Base-by-base conservation (phyloP, 768 basidiomycete genomes). In the Phanerochaete carnosa region DNA sequence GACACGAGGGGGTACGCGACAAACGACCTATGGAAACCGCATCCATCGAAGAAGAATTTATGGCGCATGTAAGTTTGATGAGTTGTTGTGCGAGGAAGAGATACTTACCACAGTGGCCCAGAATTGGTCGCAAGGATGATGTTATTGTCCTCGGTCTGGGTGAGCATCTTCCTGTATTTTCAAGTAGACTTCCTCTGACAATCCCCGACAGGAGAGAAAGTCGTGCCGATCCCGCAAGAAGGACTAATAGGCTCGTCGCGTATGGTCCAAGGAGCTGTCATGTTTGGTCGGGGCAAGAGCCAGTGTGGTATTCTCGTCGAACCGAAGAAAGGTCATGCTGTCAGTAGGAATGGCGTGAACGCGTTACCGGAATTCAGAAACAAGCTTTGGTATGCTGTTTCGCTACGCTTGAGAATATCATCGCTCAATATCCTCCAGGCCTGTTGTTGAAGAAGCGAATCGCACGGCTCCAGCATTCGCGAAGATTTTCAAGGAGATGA, bases 251-350 rank as follows among this genome's bases (percentile, higher is more conserved):
- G 29, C 33, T 60, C 67, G 29, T 70, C 74, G 62, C 25, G 35
- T 28, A 50, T 8, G 11, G 28, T 16, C 72, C 0, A 64, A 64
- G 47, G 58, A 59, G 7, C 19, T 16, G 23, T 37, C 45, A 23
- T 65, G 57, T 80, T 79, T 61, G 79, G 79, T 3, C 69, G 74
- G 7, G 77, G 75, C 2, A 69, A 68, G 3, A 72, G 72, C 57
- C 73, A 75, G 63, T 69, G 69, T 39, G 78, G 78, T 1, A 64
- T 79, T 7, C 65, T 80, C 11, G 64, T 80, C 25, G 70, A 78
- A 32, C 79, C 78, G 19, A 63, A 51, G 25, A 43, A 63, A 9
- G 58, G 52, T 13, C 64, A 62, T 51, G 60, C 62, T 15, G 25
- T 67, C 15, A 56, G 61, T 33, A 47, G 54, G 15, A 32, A 26